These are phyloP conservation scores for Xylariaceae sp. DNA, from an alignment of 2,329 filamentous ascomycete genomes.

Conservation along the genomic window DNA sequence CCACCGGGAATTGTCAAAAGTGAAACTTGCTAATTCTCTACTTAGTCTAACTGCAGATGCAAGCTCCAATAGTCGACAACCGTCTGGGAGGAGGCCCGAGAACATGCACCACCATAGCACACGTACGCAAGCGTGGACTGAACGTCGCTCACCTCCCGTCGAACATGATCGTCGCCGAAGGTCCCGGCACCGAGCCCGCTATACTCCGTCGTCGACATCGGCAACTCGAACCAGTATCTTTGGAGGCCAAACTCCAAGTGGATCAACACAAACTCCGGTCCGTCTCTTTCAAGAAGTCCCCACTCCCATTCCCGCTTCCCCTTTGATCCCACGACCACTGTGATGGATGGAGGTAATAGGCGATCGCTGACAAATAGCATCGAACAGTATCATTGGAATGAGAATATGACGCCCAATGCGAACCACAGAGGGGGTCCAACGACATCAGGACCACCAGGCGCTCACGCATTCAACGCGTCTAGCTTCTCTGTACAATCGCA, in stretches of 20 bases:
- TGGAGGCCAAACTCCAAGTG: conserved; percentile 17
- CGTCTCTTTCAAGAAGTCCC: conserved; percentile 20
- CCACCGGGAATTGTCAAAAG: no score
- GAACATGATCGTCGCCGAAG: conserved; percentile 31
- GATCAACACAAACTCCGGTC: conserved; percentile 23
- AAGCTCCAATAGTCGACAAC: conserved; percentile 2
- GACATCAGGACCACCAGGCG: conserved; percentile 12
- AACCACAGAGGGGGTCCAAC: conserved; percentile 16
- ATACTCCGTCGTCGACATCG: conserved; percentile 16
- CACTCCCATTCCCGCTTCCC: conserved; percentile 13
- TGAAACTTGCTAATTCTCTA: conserved; percentile 6
- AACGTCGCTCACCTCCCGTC: conserved; percentile 29
- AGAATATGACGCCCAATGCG: conserved; percentile 14
- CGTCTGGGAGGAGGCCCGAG: conserved; percentile 20
- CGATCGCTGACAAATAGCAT: conserved; percentile 18
- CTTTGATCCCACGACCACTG: conserved; percentile 7
- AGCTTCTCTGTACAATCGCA: conserved; percentile 19
- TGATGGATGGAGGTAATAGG: conserved; percentile 6
- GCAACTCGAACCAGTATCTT: conserved; percentile 21
- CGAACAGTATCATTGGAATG: conserved; percentile 21
- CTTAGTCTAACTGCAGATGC: conserved; percentile 11
- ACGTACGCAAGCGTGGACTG: conserved; percentile 21
- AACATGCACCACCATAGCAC: conserved; percentile 2
- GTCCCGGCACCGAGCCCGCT: conserved; percentile 28
- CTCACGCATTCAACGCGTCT: conserved; percentile 16